phyloP scores from a whole-genome alignment of 306 rosid genomes.

The Rubus parviflorus region DNA sequence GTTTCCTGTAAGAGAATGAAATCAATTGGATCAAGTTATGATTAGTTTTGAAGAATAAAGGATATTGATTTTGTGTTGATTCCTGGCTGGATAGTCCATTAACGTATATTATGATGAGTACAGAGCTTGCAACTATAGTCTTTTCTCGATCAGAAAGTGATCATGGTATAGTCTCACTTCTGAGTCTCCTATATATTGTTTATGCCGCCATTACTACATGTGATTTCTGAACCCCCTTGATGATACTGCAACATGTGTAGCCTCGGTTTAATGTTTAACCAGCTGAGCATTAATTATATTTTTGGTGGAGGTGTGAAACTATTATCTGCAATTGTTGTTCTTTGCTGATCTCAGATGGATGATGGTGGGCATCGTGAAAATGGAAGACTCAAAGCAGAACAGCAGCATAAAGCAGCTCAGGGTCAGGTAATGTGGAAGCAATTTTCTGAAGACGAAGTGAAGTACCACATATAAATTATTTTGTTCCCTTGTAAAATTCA shows the following conservation, averaged over 20 bases:
- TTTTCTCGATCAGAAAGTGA: no score
- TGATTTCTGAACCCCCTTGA: constrained; percentile 4
- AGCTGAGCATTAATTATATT: constrained; percentile 15
- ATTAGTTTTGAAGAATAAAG: no score
- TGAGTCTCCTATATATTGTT: not conserved
- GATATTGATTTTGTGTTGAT: not conserved
- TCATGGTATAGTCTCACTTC: not conserved
- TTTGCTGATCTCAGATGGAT: constrained; percentile 63
- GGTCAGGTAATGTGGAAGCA: constrained; percentile 67
- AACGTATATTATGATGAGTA: not conserved
- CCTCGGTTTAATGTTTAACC: constrained; percentile 22
- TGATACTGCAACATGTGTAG: constrained; percentile 31
- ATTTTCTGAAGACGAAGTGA: constrained; percentile 9
- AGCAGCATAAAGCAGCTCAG: constrained; percentile 81
- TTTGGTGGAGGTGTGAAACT: constrained; percentile 25
- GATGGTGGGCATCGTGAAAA: constrained; percentile 88
- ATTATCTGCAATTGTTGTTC: constrained; percentile 26
- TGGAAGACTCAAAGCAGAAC: constrained; percentile 91
- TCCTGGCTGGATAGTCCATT: not conserved
- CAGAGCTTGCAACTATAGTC: not conserved
- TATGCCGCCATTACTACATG: not conserved
- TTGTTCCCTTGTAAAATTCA: not conserved
- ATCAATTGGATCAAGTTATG: no score
- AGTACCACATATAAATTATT: not conserved
- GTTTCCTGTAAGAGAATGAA: no score